Evolutionary conservation across 1,284 basidiomycete species (phyloP), one percentile per base, ranked within the genome.

Genomic region (Boletus subluridellus): DNA sequence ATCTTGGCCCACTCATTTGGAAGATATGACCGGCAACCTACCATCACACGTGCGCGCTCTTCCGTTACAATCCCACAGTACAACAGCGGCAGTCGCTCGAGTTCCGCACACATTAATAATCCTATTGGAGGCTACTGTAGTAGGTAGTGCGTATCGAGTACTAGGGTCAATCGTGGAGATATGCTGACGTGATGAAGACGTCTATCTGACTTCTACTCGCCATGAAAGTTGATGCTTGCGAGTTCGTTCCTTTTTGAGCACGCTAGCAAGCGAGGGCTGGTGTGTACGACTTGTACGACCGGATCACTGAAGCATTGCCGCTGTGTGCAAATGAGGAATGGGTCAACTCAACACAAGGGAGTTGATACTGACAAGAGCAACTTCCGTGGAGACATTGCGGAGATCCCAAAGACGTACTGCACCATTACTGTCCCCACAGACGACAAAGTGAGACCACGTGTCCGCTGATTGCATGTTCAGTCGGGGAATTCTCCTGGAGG

Each of bases 321-420:
- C 78, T 73, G 47, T n/a, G 17, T n/a, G 34, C 17, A 55, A 28
- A 42, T 54, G 45, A 57, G 49, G 28, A 52, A 42, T 44, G 32
- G 12, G 17, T 50, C 45, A 38, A 38, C 1, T 14, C 10, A 24
- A 49, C 11, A 11, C 30, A 41, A 21, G 54, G 28, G 39, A 8
- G 5, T 52, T 7, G 10, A 49, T 46, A 61, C 73, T 58, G 46
- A 80, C 77, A 57, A 64, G 63, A 35, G 66, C 52, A 41, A 72
- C 46, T 30, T 68, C 59, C 11, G 63, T 62, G n/a, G 68, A 66
- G 17, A 67, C 50, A 32, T 77, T 77, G 34, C 81, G 77, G 44
- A 81, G 59, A 65, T 83, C 81, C 81, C 82, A 83, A 5, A 82
- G 42, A 35, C 75, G 77, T 42, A 82, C 70, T 30, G 37, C 59